phyloP scores from a whole-genome alignment of 495 filamentous ascomycete genomes.

The Aspergillus affinis region DNA sequence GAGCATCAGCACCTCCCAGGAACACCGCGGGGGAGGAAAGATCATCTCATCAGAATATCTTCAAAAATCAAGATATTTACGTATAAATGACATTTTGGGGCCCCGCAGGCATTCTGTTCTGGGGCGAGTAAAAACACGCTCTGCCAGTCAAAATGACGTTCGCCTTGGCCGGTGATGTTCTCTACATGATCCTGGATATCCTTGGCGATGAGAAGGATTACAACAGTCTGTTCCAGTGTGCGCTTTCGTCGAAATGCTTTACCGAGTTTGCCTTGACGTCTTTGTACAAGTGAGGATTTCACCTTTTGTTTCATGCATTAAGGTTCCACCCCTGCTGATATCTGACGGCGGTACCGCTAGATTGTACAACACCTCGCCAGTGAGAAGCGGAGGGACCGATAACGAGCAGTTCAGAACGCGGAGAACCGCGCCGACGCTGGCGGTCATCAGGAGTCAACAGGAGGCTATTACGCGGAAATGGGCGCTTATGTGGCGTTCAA shows the following conservation, averaged over 20 bases:
- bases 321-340: not conserved
- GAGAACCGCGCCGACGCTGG: constrained; percentile 13
- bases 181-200: constrained; percentile 31
- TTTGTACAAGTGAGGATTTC: constrained; percentile 58
- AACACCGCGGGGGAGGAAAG: not conserved
- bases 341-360: constrained; percentile 17
- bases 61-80: not conserved
- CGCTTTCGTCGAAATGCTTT: constrained; percentile 33
- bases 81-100: not conserved
- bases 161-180: constrained; percentile 23
- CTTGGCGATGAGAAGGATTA: constrained; percentile 29
- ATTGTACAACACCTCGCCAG: constrained; percentile 40
- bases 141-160: constrained; percentile 18
- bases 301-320: not conserved
- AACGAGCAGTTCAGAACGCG: constrained; percentile 33
- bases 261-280: constrained; percentile 56
- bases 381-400: constrained; percentile 37
- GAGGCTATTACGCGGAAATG: constrained; percentile 42
- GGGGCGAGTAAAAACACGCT: not conserved
- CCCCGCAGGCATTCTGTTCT: not conserved
- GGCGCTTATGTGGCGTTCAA: constrained; percentile 66
- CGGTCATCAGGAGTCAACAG: constrained; percentile 14
- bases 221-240: constrained; percentile 31
- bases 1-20: not conserved
- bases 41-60: not conserved